Base-by-base conservation (phyloP, 495 filamentous ascomycete genomes). In the Friedmanniomyces endolithicus region DNA sequence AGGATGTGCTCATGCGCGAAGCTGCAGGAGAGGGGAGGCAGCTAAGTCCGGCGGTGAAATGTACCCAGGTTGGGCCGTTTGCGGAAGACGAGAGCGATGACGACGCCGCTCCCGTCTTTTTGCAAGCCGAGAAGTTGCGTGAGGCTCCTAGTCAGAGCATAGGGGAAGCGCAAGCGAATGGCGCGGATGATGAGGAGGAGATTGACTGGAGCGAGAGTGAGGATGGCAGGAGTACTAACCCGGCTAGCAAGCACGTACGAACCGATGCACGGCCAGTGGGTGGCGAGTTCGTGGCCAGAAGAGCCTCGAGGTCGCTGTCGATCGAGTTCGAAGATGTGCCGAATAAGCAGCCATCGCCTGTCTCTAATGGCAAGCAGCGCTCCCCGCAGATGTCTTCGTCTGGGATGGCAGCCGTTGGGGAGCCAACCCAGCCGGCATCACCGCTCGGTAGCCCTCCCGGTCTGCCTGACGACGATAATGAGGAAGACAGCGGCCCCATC, bases 141-240 rank as follows among this genome's bases (percentile, higher is more conserved):
- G 27, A 41, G 24, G 20, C 44, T 23, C 44, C 44, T 47, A 16
- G 4, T 31, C 27, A 9, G 9, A 9, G 9, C 4, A 3, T 31
- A 31, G 4, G 9, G 9, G 11, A 14, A 41, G 37, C 44, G 23
- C 44, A 44, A 6, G 1, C 6, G 19, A 17, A 50, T 16, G 20
- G 31, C 23, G 41, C 4, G 11, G 55, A 41, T 19, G 64, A 64
- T 4, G 67, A 68, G 0, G 67, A 68, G 50, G 53, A 58, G 25
- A 51, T 63, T 24, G 64, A 72, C 11, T 72, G 73, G 64, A 67
- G 70, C 46, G 65, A 70, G 35, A 70, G 67, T 48, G 65, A 73
- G 43, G 57, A 65, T 45, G 68, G 70, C 59, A 51, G 60, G 45
- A 35, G 23, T 19, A 1, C 47, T 19, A 56, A 24, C 51, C 11